Evolutionary conservation across 192 early-diverging fungal species (phyloP).

Genomic region (Rhizoclosmatium sp.): DNA sequence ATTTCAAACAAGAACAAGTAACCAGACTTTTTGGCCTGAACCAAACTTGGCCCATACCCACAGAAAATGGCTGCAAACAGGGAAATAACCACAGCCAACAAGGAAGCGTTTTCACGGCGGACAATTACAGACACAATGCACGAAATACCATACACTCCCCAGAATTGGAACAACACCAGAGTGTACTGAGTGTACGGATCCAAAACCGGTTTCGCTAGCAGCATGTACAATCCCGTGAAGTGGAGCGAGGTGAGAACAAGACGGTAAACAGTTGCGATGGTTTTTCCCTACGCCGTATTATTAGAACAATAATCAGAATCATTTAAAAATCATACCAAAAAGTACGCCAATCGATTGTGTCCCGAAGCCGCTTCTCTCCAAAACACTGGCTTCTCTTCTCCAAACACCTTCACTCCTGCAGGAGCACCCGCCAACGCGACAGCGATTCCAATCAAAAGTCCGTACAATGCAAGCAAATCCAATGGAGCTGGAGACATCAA

Average conservation of each 20-base stretch:
- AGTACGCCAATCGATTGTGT: conserved; percentile 44
- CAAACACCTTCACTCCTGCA: conserved; percentile 60
- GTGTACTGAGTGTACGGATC: conserved; percentile 42
- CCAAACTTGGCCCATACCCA: conserved; percentile 54
- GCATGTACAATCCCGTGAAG: conserved; percentile 47
- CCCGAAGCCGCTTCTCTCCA: conserved; percentile 60
- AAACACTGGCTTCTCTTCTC: conserved; percentile 56
- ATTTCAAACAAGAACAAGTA: conserved; percentile 49
- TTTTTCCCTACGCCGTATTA: conserved; percentile 42
- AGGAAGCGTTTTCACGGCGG: conserved; percentile 49
- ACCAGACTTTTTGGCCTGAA: conserved; percentile 46
- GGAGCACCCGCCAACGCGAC: conserved; percentile 54
- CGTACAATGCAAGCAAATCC: conserved; percentile 45
- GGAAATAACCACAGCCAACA: conserved; percentile 46
- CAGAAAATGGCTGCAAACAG: conserved; percentile 61
- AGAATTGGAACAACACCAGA: conserved; percentile 52
- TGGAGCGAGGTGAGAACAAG: conserved; percentile 54
- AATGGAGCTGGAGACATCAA: conserved; percentile 51
- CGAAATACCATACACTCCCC: conserved; percentile 57
- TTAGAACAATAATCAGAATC: conserved; percentile 17
- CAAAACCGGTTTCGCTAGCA: conserved; percentile 47
- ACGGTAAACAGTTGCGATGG: conserved; percentile 49
- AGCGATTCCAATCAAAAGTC: conserved; percentile 47
- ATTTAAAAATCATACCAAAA: conserved; percentile 29
- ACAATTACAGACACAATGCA: conserved; percentile 53